Percentiles rank a stretch among this genome's conserved stretches.
These are phyloP conservation scores for Trypanosoma cruzi DNA, from an alignment of 208 protist species.

Conservation along the genomic window DNA sequence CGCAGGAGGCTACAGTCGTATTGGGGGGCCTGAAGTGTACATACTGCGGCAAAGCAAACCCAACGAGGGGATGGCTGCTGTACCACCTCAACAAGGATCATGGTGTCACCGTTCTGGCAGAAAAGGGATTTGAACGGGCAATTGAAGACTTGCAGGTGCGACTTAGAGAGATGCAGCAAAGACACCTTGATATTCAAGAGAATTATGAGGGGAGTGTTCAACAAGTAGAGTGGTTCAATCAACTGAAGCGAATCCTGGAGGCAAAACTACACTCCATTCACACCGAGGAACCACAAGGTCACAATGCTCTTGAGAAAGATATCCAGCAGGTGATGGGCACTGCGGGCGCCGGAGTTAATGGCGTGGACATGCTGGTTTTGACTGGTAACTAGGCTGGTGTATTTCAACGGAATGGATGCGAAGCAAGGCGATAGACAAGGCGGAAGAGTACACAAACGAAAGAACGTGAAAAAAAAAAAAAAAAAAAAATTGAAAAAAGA, in stretches of 20 bases:
- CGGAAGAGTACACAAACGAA: neutral
- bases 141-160: slow-evolving; percentile 55
- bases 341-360: slow-evolving; percentile 34
- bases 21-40: slow-evolving; percentile 14
- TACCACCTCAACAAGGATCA: slow-evolving; percentile 30
- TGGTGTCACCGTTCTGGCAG: slow-evolving; percentile 20
- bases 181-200: slow-evolving; percentile 81
- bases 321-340: slow-evolving; percentile 55
- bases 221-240: slow-evolving; percentile 85
- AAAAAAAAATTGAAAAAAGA: neutral
- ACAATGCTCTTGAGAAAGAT: slow-evolving; percentile 44
- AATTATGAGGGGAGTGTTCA: slow-evolving; percentile 79
- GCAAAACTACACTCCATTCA: slow-evolving; percentile 54
- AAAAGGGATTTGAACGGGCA: slow-evolving; percentile 24
- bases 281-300: slow-evolving; percentile 18
- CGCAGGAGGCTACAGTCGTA: neutral
- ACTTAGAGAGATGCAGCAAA: slow-evolving; percentile 70
- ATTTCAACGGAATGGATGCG: neutral
- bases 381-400: slow-evolving; percentile 38
- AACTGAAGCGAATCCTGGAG: slow-evolving; percentile 54
- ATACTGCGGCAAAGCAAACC: slow-evolving; percentile 24
- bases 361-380: slow-evolving; percentile 68
- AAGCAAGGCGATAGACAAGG: neutral
- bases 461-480: neutral
- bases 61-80: slow-evolving; percentile 24